Percentiles rank a stretch among this genome's conserved stretches.
phyloP scores from a whole-genome alignment of 345 rosid genomes.

The Citropsis articulata region DNA sequence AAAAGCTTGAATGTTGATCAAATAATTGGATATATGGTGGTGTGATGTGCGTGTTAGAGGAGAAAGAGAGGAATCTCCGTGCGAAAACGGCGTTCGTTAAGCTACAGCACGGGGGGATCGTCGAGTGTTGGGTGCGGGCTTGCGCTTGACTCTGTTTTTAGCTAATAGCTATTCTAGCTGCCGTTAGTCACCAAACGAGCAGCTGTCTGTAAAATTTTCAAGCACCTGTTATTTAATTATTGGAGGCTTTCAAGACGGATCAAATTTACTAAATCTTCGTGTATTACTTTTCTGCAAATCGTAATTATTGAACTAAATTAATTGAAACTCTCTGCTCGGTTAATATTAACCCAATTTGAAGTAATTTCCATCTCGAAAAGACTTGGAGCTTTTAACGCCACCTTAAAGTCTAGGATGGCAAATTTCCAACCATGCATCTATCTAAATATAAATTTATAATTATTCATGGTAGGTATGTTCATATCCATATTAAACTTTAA shows the following conservation, averaged over 20 bases:
- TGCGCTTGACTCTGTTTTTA: too few relatives aligned
- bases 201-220: too few relatives aligned
- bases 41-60: not conserved
- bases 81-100: not conserved
- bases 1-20: not conserved
- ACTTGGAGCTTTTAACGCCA: too few relatives aligned
- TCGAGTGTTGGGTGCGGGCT: too few relatives aligned
- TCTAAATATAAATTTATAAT: too few relatives aligned
- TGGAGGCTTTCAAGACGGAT: not conserved
- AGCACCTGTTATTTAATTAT: not conserved
- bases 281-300: not conserved
- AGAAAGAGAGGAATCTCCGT: not conserved
- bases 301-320: not conserved
- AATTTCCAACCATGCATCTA: rapidly evolving
- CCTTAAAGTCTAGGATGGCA: rapidly evolving
- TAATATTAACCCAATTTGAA: too few relatives aligned
- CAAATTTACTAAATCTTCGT: too few relatives aligned
- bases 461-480: too few relatives aligned
- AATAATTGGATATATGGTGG: not conserved
- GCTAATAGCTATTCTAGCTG: too few relatives aligned
- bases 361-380: too few relatives aligned
- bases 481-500: too few relatives aligned
- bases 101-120: not conserved
- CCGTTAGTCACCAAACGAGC: too few relatives aligned
- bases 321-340: not conserved